These are phyloP conservation scores for Kwoniella dendrophila DNA, from an alignment of 768 basidiomycete species.

Conservation along the genomic window DNA sequence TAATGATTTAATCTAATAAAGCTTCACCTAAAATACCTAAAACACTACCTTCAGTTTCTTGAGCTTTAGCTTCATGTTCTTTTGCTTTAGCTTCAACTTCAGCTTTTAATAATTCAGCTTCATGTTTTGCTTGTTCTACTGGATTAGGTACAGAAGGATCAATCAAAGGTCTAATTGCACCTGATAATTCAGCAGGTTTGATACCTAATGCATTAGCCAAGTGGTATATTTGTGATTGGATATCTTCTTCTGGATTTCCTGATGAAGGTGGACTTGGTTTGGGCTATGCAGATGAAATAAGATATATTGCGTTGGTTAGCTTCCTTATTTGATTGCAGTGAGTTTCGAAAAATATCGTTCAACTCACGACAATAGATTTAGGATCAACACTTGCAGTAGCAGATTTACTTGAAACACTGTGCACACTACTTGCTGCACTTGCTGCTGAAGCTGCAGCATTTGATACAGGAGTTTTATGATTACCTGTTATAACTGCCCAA, in stretches of 20 bases:
- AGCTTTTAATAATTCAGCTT: slow-evolving; percentile 41
- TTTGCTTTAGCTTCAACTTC: slow-evolving; percentile 65
- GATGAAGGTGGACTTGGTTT: slow-evolving; percentile 12
- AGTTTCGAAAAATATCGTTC: background rate
- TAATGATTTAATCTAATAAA: slow-evolving; percentile 44
- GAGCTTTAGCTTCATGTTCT: slow-evolving; percentile 74
- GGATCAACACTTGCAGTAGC: slow-evolving; percentile 13
- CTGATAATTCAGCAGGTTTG: slow-evolving; percentile 51
- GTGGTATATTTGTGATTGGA: slow-evolving; percentile 51
- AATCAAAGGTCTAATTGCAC: slow-evolving; percentile 52
- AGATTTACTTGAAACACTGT: slow-evolving; percentile 3
- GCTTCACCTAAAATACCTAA: slow-evolving; percentile 51
- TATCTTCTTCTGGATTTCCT: slow-evolving; percentile 23
- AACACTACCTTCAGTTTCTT: slow-evolving; percentile 53
- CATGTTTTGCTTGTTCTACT: slow-evolving; percentile 45
- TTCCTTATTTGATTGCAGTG: background rate
- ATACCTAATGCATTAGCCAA: slow-evolving; percentile 50
- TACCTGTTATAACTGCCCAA: slow-evolving; percentile 53
- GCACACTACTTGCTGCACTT: slow-evolving; percentile 17
- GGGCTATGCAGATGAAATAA: background rate
- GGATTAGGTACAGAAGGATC: slow-evolving; percentile 55
- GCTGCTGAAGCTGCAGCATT: slow-evolving; percentile 28
- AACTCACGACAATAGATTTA: slow-evolving; percentile 22
- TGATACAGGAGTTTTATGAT: slow-evolving; percentile 17
- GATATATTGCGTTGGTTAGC: slow-evolving; percentile 5